phyloP scores from a whole-genome alignment of 495 filamentous ascomycete species.

The Evernia prunastri region DNA sequence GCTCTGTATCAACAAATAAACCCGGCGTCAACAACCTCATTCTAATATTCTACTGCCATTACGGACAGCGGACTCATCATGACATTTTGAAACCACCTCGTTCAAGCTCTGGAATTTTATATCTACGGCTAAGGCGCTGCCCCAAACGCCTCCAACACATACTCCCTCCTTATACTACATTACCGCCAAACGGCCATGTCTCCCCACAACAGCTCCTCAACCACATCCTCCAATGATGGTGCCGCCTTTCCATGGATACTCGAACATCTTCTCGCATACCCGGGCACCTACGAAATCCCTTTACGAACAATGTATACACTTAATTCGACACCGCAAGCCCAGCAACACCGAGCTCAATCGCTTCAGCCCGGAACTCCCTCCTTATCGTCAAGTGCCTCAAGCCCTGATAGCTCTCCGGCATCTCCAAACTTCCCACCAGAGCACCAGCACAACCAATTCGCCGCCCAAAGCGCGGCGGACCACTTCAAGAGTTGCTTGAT shows the following conservation, averaged over 20 bases:
- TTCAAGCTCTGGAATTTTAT: neutral
- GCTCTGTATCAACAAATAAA: conserved; percentile 18
- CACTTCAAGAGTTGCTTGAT: conserved; percentile 59
- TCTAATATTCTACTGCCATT: neutral
- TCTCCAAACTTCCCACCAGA: conserved; percentile 32
- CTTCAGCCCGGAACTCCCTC: conserved; percentile 33
- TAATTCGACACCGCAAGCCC: conserved; percentile 52
- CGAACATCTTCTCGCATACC: conserved; percentile 62
- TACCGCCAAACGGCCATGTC: conserved; percentile 18
- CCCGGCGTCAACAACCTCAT: neutral
- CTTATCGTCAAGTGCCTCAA: conserved; percentile 32
- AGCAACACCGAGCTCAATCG: conserved; percentile 34
- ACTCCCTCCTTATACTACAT: neutral
- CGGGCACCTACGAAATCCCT: conserved; percentile 63
- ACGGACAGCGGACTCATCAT: neutral
- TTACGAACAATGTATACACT: conserved; percentile 68
- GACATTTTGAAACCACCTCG: neutral
- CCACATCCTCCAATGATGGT: conserved; percentile 35
- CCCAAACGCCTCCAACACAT: conserved; percentile 10
- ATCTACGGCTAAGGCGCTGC: conserved; percentile 3
- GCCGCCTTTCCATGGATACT: conserved; percentile 53
- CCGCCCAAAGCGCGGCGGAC: conserved; percentile 43
- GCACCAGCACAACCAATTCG: conserved; percentile 30
- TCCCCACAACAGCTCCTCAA: conserved; percentile 20
- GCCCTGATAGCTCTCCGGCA: conserved; percentile 36